Evolutionary conservation across 805 yeast genomes (phyloP).

Genomic region (Teunomyces gatunensis): DNA sequence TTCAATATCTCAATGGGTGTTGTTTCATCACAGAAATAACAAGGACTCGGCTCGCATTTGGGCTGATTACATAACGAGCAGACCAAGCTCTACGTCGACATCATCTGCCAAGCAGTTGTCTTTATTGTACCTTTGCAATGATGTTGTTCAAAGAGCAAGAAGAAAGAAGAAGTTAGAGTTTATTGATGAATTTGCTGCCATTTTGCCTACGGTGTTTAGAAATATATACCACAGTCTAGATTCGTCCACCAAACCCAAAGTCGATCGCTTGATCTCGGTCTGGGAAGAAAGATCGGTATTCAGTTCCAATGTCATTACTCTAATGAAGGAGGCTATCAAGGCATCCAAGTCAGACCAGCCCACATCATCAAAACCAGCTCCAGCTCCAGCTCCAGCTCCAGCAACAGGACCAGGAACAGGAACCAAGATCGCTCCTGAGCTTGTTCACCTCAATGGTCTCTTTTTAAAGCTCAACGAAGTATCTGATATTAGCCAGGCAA

Average conservation of each 20-base stretch:
- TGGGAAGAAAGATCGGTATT: constrained; percentile 58
- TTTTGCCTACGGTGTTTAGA: constrained; percentile 42
- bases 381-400: not conserved
- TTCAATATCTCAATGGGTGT: constrained; percentile 69
- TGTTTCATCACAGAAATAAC: constrained; percentile 65
- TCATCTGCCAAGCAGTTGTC: constrained; percentile 45
- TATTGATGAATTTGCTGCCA: constrained; percentile 52
- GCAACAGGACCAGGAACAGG: not conserved
- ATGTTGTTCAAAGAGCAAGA: constrained; percentile 75
- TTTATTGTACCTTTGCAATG: constrained; percentile 72
- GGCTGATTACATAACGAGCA: constrained; percentile 35
- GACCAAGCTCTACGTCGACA: constrained; percentile 8
- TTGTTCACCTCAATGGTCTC: constrained; percentile 30
- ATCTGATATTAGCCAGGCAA: constrained; percentile 27
- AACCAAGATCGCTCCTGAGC: constrained; percentile 25
- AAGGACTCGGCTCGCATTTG: constrained; percentile 51
- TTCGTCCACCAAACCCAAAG: constrained; percentile 41
- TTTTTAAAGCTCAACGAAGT: constrained; percentile 27
- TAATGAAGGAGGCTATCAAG: constrained; percentile 25
- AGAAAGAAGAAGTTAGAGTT: constrained; percentile 60
- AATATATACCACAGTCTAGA: constrained; percentile 30
- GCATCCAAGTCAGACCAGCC: constrained; percentile 10
- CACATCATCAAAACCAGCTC: not conserved
- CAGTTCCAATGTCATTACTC: constrained; percentile 20
- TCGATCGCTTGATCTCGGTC: constrained; percentile 51